Percentiles rank a stretch among this genome's conserved stretches.
Conservation (phyloP, 169 alveolate species). For the Blepharisma undulans region DNA sequence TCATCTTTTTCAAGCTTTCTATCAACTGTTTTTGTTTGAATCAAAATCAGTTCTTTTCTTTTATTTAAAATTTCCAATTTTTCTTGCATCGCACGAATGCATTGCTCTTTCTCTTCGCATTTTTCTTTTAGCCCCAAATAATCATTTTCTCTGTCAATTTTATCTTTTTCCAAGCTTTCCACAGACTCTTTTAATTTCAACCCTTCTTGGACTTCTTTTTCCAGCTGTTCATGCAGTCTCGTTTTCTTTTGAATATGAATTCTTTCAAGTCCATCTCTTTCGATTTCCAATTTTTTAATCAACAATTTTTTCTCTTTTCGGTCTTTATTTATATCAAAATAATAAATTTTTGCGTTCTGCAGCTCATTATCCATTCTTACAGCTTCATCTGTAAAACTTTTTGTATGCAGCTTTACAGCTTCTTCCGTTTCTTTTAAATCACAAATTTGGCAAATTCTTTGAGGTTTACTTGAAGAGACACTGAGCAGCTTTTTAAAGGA, state of each 20-base stretch:
- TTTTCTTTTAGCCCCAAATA: neutral
- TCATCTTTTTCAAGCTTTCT: neutral
- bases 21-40: neutral
- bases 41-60: neutral
- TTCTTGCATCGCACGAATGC: neutral
- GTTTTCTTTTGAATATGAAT: neutral
- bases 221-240: neutral
- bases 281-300: neutral
- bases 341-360: neutral
- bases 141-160: neutral
- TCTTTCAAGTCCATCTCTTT: neutral
- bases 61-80: neutral
- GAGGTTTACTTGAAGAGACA: neutral
- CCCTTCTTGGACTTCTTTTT: neutral
- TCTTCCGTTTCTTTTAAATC: neutral
- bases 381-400: neutral
- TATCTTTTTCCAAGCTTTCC: neutral
- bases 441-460: neutral
- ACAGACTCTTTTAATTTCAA: neutral
- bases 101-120: neutral
- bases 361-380: neutral
- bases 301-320: neutral
- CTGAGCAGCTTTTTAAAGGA: neutral
- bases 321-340: neutral
- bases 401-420: neutral